A percentile compares a stretch with the other conserved stretches of the same genome.
Evolutionary conservation across 1,139 yeast species (phyloP).

Genomic region (Geotrichum siamense): DNA sequence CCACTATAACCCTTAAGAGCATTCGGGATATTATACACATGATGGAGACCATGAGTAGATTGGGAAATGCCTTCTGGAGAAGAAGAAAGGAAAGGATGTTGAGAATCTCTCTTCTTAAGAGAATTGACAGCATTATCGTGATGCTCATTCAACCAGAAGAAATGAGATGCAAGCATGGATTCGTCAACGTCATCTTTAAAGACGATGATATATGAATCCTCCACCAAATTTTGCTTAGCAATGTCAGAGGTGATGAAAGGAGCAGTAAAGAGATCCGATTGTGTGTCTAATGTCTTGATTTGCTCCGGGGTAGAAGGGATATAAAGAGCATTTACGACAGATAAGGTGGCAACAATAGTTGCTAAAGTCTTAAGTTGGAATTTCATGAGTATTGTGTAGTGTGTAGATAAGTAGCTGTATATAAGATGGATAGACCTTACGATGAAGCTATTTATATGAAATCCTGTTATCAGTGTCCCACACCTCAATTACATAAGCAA

Average conservation of each 20-base stretch:
- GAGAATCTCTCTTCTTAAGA: conserved; percentile 19
- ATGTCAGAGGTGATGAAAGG: conserved; percentile 17
- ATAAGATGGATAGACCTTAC: too few species aligned
- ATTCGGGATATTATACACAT: conserved; percentile 53
- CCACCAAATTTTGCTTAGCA: conserved; percentile 15
- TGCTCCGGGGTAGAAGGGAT: conserved; percentile 28
- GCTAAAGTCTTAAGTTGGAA: background rate
- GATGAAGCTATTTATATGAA: too few species aligned
- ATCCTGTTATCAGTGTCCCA: too few species aligned
- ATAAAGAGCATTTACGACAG: conserved; percentile 36
- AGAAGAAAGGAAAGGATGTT: conserved; percentile 41
- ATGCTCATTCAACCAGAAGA: conserved; percentile 17
- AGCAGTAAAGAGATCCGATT: conserved; percentile 7
- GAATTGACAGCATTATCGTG: conserved; percentile 9
- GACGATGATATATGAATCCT: conserved; percentile 19
- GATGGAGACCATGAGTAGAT: conserved; percentile 48
- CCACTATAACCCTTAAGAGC: conserved; percentile 45
- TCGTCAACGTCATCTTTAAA: conserved; percentile 19
- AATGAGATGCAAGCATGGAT: conserved; percentile 12
- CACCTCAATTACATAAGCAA: too few species aligned
- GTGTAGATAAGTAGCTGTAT: too few species aligned
- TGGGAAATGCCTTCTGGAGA: conserved; percentile 25
- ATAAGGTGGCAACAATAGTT: background rate
- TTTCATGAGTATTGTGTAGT: background rate
- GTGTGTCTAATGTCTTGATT: background rate